A percentile compares a stretch with the other conserved stretches of the same genome.
These are phyloP conservation scores for Amanita jacksonii DNA, from an alignment of 768 basidiomycete species.

Conservation along the genomic window DNA sequence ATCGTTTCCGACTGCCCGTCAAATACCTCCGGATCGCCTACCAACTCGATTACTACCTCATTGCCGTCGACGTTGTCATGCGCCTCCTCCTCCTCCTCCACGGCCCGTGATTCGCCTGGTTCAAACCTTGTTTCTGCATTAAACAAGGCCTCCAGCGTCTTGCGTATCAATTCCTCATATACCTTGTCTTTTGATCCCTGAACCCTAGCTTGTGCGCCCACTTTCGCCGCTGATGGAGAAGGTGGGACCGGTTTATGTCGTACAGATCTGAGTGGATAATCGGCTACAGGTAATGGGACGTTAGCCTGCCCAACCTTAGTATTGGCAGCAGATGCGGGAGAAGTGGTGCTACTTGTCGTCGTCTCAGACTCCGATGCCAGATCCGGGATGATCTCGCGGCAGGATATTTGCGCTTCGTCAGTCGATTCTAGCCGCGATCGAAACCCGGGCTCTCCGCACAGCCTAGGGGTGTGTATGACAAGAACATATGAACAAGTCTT, in stretches of 20 bases:
- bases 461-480: constrained; percentile 88
- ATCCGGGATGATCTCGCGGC: constrained; percentile 61
- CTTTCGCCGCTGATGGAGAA: constrained; percentile 19
- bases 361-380: constrained; percentile 18
- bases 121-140: constrained; percentile 11
- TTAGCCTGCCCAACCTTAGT: constrained; percentile 5
- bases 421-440: constrained; percentile 58
- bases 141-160: constrained; percentile 30
- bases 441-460: constrained; percentile 92
- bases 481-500: constrained; percentile 92
- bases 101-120: constrained; percentile 10
- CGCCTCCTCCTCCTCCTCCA: neutral
- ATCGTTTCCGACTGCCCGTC: constrained; percentile 28
- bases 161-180: constrained; percentile 26
- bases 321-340: constrained; percentile 9
- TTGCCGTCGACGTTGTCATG: constrained; percentile 12
- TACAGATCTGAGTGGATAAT: constrained; percentile 47
- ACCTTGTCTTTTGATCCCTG: constrained; percentile 19
- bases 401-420: constrained; percentile 64
- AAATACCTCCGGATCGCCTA: constrained; percentile 31
- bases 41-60: constrained; percentile 35
- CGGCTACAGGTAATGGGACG: constrained; percentile 32
- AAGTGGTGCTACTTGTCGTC: constrained; percentile 10
- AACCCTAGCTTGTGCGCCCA: constrained; percentile 10
- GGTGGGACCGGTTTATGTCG: constrained; percentile 40